phyloP scores from a whole-genome alignment of 2,329 filamentous ascomycete species.

The Venturia nashicola region DNA sequence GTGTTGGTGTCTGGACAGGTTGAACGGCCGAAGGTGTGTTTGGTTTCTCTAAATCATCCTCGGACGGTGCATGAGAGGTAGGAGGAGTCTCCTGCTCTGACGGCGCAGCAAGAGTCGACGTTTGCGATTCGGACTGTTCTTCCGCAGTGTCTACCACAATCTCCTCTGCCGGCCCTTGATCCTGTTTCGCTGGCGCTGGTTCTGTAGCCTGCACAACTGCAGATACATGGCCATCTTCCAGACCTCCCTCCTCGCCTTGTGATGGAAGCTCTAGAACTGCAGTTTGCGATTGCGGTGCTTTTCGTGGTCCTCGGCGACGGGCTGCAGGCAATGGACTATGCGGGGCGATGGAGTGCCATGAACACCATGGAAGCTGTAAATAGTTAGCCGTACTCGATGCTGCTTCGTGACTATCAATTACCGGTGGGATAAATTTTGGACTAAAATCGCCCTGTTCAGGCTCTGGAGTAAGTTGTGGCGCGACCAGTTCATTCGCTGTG shows the following conservation, averaged over 20 bases:
- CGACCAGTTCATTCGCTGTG: conserved; percentile 8
- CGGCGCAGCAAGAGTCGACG: conserved; percentile 30
- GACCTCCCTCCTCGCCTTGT: conserved; percentile 24
- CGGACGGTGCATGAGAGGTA: conserved; percentile 46
- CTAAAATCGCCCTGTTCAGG: neutral
- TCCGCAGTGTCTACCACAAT: conserved; percentile 14
- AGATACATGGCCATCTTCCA: conserved; percentile 9
- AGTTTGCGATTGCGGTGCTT: conserved; percentile 15
- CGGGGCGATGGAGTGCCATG: conserved; percentile 15
- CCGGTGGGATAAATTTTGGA: neutral
- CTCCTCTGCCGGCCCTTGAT: conserved; percentile 13
- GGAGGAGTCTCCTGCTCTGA: conserved; percentile 44
- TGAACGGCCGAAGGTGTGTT: conserved; percentile 43
- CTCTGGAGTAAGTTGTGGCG: neutral
- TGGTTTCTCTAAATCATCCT: conserved; percentile 41
- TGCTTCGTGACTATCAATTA: neutral
- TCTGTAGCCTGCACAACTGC: conserved; percentile 12
- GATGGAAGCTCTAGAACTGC: conserved; percentile 37
- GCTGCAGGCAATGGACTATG: conserved; percentile 37
- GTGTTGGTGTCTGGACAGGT: conserved; percentile 11
- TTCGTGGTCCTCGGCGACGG: conserved; percentile 33
- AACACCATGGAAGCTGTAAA: conserved; percentile 46
- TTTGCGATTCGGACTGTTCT: conserved; percentile 26
- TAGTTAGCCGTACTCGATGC: neutral
- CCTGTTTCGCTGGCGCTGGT: conserved; percentile 8